Conservation (phyloP, 2,329 filamentous ascomycete species). For the Onygenales sp. region DNA sequence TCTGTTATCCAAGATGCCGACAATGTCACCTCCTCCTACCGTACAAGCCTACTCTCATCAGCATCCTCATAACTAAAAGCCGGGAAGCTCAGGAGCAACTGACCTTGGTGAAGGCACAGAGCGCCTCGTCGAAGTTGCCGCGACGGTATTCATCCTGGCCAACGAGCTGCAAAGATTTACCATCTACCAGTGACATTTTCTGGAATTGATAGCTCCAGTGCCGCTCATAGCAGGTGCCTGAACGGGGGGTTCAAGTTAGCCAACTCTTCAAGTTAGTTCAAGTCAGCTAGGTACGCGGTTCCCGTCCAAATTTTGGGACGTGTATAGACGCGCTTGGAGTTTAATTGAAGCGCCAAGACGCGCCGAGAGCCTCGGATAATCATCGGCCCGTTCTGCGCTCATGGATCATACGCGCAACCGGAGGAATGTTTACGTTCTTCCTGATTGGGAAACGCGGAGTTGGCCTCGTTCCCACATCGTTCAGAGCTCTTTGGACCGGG, state of each 20-base stretch:
- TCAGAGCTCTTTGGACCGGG: neutral
- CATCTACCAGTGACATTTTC: neutral
- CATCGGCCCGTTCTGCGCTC: constrained; percentile 10
- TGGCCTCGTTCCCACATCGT: neutral
- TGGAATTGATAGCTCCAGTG: neutral
- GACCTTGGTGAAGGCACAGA: constrained; percentile 35
- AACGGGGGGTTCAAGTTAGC: no score
- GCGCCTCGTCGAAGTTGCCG: constrained; percentile 34
- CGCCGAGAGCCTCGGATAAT: constrained; percentile 1
- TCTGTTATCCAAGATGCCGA: constrained; percentile 45
- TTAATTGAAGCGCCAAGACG: neutral
- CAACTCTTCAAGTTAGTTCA: no score
- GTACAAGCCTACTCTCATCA: constrained; percentile 25
- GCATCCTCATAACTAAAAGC: no score
- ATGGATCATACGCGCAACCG: constrained; percentile 14
- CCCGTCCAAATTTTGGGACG: neutral
- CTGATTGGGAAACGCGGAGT: constrained; percentile 23
- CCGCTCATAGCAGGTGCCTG: no score
- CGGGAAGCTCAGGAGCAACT: neutral
- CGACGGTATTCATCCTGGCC: constrained; percentile 36
- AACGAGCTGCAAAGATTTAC: constrained; percentile 22
- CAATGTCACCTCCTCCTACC: constrained; percentile 20
- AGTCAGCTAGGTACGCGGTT: no score
- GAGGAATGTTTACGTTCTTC: constrained; percentile 35
- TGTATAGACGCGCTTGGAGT: constrained; percentile 1